A percentile compares a stretch with the other conserved stretches of the same genome.
phyloP scores from a whole-genome alignment of 768 basidiomycete species.

The Lactifluus echinatus region DNA sequence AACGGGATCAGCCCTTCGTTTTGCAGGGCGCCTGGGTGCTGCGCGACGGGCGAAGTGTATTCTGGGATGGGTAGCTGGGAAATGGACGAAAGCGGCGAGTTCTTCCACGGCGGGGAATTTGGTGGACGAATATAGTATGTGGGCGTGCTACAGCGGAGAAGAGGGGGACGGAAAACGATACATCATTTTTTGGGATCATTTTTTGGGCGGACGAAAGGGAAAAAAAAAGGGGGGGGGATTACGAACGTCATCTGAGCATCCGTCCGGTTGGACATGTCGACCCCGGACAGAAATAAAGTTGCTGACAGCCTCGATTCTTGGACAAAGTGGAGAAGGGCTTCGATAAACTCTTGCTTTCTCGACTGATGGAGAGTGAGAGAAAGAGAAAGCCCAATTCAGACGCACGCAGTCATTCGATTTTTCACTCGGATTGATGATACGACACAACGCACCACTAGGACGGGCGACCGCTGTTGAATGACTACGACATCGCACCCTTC shows the following conservation, averaged over 20 bases:
- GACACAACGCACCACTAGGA: slow-evolving; percentile 61
- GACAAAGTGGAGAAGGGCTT: slow-evolving; percentile 50
- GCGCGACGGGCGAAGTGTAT: slow-evolving; percentile 43
- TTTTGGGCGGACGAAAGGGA: too few relatives aligned
- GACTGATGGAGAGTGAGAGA: slow-evolving; percentile 32
- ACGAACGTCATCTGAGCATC: slow-evolving; percentile 72
- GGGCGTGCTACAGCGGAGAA: slow-evolving; percentile 55
- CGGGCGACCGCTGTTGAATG: slow-evolving; percentile 74
- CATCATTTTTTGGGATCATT: too few relatives aligned
- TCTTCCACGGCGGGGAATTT: slow-evolving; percentile 36
- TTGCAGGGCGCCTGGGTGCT: slow-evolving; percentile 25
- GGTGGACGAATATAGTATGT: slow-evolving; percentile 47
- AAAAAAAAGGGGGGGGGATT: too few relatives aligned
- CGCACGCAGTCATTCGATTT: too few relatives aligned
- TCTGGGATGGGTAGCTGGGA: slow-evolving; percentile 40
- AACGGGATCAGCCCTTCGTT: slow-evolving; percentile 44
- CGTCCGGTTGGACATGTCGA: slow-evolving; percentile 65
- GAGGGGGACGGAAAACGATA: too few relatives aligned
- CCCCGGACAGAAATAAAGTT: slow-evolving; percentile 60
- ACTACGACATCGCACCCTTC: slow-evolving; percentile 42
- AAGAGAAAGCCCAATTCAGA: too few relatives aligned
- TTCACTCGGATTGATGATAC: too few relatives aligned
- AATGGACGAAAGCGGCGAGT: slow-evolving; percentile 38
- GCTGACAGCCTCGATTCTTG: slow-evolving; percentile 38
- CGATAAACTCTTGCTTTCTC: slow-evolving; percentile 59